Evolutionary conservation across 345 rosid genomes (phyloP).

Genomic region (Cardamine occulta): DNA sequence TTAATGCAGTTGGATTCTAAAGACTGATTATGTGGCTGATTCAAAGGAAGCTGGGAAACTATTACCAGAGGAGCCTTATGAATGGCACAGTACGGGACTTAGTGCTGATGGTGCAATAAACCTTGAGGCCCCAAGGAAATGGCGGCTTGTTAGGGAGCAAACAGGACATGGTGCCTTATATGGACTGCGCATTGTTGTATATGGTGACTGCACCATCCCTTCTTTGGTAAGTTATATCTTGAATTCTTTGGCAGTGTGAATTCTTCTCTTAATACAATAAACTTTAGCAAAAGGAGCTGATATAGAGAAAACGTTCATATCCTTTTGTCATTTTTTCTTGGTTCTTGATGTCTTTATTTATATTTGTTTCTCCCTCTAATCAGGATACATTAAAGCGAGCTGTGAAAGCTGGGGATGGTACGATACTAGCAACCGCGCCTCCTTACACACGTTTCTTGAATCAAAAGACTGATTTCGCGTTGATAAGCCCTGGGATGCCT

Average conservation of each 20-base stretch:
- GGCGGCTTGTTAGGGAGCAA: slow-evolving; percentile 79
- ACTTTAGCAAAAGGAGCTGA: neutral
- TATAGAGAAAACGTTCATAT: neutral
- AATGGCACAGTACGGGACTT: slow-evolving; percentile 76
- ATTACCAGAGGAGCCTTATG: slow-evolving; percentile 79
- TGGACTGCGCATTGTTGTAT: slow-evolving; percentile 73
- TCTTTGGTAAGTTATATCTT: slow-evolving; percentile 66
- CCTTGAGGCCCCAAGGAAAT: slow-evolving; percentile 86
- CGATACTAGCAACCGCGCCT: slow-evolving; percentile 88
- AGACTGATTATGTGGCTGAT: slow-evolving; percentile 74
- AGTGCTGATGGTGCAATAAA: slow-evolving; percentile 82
- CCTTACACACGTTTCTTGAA: slow-evolving; percentile 85
- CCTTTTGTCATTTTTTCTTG: neutral
- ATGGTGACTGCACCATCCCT: slow-evolving; percentile 90
- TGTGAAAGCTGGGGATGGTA: slow-evolving; percentile 94
- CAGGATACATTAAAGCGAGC: slow-evolving; percentile 96
- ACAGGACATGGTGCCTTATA: slow-evolving; percentile 94
- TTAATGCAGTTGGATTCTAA: slow-evolving; percentile 89
- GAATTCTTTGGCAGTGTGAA: neutral
- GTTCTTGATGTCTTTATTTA: neutral
- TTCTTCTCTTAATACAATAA: neutral
- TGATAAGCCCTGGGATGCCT: slow-evolving; percentile 81
- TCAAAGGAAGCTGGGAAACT: slow-evolving; percentile 74
- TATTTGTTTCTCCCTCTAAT: neutral
- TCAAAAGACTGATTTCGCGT: slow-evolving; percentile 73